Percentiles rank a stretch among this genome's conserved stretches.
These are phyloP conservation scores for Lodderomyces margitis DNA, from an alignment of 1,139 yeast species.

Conservation along the genomic window DNA sequence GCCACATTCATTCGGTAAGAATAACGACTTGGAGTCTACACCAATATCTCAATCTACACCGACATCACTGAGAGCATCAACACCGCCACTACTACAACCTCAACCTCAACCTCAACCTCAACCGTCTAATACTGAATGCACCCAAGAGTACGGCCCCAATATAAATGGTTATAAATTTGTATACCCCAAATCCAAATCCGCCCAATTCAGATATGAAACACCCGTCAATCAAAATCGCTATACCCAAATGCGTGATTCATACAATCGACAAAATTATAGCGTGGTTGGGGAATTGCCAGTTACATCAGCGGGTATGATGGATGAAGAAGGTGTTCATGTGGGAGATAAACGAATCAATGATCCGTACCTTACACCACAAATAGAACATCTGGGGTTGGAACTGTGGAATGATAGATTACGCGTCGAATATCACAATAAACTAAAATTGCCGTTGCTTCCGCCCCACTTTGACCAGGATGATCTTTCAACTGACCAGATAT, in stretches of 20 bases:
- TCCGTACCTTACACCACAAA: conserved; percentile 29
- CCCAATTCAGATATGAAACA: conserved; percentile 21
- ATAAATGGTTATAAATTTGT: conserved; percentile 38
- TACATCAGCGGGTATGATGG: conserved; percentile 39
- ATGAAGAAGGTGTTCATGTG: conserved; percentile 34
- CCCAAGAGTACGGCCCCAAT: conserved; percentile 24
- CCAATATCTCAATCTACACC: conserved; percentile 40
- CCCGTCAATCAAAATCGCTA: conserved; percentile 18
- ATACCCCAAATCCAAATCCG: conserved; percentile 18
- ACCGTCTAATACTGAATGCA: conserved; percentile 7
- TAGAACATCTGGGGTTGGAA: too few species aligned
- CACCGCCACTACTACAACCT: conserved; percentile 21
- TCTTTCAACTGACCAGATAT: conserved; percentile 16
- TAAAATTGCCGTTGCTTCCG: conserved; percentile 22
- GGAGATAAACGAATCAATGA: conserved; percentile 44
- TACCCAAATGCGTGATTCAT: conserved; percentile 10
- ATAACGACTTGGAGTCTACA: conserved; percentile 18
- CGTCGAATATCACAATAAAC: conserved; percentile 18
- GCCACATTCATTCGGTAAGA: conserved; percentile 3
- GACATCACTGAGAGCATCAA: conserved; percentile 29
- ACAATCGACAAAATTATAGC: conserved; percentile 22
- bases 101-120: too few species aligned
- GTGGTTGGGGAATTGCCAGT: conserved; percentile 38
- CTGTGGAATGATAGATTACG: conserved; percentile 3
- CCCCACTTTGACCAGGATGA: conserved; percentile 15